phyloP scores from a whole-genome alignment of 2,329 filamentous ascomycete species.

The Trichophyton simii region DNA sequence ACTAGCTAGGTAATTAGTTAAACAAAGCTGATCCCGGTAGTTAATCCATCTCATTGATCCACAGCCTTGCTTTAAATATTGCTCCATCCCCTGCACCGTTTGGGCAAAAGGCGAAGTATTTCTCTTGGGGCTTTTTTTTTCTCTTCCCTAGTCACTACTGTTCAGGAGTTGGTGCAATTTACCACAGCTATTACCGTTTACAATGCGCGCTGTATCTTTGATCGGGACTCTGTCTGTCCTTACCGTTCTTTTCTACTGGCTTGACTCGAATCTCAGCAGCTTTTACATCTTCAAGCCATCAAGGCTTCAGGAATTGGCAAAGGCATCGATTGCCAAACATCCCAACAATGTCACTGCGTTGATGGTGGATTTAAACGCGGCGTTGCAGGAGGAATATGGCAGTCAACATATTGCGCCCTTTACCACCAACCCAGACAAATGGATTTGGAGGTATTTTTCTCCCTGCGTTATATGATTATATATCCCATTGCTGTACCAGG shows the following conservation, averaged over 20 bases:
- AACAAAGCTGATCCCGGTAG: background rate
- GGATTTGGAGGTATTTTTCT: slow-evolving; percentile 52
- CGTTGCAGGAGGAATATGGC: slow-evolving; percentile 10
- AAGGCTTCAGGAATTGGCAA: slow-evolving; percentile 15
- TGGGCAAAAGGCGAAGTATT: background rate
- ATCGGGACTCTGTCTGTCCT: slow-evolving; percentile 5
- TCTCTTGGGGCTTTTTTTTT: slow-evolving; percentile 14
- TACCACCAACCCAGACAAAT: slow-evolving; percentile 48
- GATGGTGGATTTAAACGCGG: slow-evolving; percentile 9
- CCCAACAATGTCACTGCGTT: slow-evolving; percentile 23
- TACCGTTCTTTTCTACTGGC: slow-evolving; percentile 1
- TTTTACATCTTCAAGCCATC: slow-evolving; percentile 17
- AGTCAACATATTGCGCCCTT: slow-evolving; percentile 8
- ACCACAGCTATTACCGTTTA: background rate
- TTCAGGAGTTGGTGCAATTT: background rate
- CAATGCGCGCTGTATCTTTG: background rate
- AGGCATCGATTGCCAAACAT: slow-evolving; percentile 19
- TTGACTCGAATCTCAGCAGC: slow-evolving; percentile 7
- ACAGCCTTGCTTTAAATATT: background rate
- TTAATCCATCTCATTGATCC: background rate
- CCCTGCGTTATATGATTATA: background rate
- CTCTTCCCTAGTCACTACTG: background rate
- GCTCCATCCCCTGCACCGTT: background rate
- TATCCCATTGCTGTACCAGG: background rate
- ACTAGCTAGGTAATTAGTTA: background rate